A percentile compares a stretch with the other conserved stretches of the same genome.
Evolutionary conservation across 2,329 filamentous ascomycete genomes (phyloP).

Genomic region (Ustilaginoidea virens): DNA sequence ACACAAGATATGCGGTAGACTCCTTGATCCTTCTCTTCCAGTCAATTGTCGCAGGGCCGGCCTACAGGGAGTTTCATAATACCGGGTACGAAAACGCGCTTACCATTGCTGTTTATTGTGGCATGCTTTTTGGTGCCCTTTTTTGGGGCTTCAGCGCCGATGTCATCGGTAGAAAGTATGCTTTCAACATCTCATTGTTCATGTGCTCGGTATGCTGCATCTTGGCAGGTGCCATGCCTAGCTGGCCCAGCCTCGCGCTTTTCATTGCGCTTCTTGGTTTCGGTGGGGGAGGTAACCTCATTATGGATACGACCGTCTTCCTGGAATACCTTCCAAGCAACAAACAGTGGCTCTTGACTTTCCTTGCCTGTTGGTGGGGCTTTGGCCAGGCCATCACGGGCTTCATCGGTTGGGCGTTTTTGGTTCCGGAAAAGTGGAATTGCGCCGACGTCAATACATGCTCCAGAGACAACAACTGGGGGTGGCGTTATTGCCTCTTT

Average conservation of each 20-base stretch:
- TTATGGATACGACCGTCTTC: slow-evolving; percentile 35
- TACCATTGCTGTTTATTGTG: slow-evolving; percentile 45
- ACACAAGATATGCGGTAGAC: slow-evolving; percentile 26
- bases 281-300: slow-evolving; percentile 36
- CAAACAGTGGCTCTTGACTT: slow-evolving; percentile 31
- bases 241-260: slow-evolving; percentile 47
- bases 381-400: slow-evolving; percentile 32
- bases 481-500: slow-evolving; percentile 32
- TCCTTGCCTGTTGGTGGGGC: slow-evolving; percentile 33
- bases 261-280: slow-evolving; percentile 50
- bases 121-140: slow-evolving; percentile 38
- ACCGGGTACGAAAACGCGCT: slow-evolving; percentile 39
- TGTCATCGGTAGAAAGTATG: slow-evolving; percentile 50
- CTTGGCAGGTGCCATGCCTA: slow-evolving; percentile 50
- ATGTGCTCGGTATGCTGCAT: slow-evolving; percentile 42
- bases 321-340: slow-evolving; percentile 32
- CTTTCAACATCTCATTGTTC: slow-evolving; percentile 53
- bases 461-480: slow-evolving; percentile 27
- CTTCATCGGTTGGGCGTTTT: slow-evolving; percentile 28
- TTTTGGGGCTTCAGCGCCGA: slow-evolving; percentile 57
- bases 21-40: slow-evolving; percentile 38
- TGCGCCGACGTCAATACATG: slow-evolving; percentile 28
- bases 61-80: slow-evolving; percentile 42
- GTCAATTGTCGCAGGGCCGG: slow-evolving; percentile 42
- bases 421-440: slow-evolving; percentile 32